phyloP scores from a whole-genome alignment of 495 filamentous ascomycete genomes.

The Penicillium coprophilum region DNA sequence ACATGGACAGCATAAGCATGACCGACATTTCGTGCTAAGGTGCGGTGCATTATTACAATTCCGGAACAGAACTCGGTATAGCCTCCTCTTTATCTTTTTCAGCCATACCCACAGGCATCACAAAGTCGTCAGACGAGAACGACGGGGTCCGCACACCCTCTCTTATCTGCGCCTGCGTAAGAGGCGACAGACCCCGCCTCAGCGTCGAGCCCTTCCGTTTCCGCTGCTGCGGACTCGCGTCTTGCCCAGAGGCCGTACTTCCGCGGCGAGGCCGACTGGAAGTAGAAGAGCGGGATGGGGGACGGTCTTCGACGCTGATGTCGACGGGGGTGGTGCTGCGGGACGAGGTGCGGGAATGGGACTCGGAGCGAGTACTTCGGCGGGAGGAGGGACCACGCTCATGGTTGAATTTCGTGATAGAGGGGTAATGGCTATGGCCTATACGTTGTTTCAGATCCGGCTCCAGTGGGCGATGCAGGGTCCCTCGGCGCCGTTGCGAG shows the following conservation, averaged over 20 bases:
- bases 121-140: slow-evolving; percentile 43
- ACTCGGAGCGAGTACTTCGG: slow-evolving; percentile 43
- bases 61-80: slow-evolving; percentile 21
- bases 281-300: slow-evolving; percentile 39
- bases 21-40: slow-evolving; percentile 1
- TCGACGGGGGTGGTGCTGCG: slow-evolving; percentile 51
- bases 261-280: slow-evolving; percentile 39
- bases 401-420: slow-evolving; percentile 35
- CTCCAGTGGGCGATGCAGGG: slow-evolving; percentile 28
- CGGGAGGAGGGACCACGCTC: slow-evolving; percentile 37
- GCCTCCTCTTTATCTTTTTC: slow-evolving; percentile 29
- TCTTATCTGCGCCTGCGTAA: slow-evolving; percentile 46
- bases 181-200: slow-evolving; percentile 41
- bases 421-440: slow-evolving; percentile 37
- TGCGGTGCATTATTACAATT: slow-evolving; percentile 14
- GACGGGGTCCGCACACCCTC: slow-evolving; percentile 41
- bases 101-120: slow-evolving; percentile 24
- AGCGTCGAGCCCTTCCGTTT: slow-evolving; percentile 37
- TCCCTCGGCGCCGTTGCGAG: slow-evolving; percentile 47
- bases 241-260: slow-evolving; percentile 31
- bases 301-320: slow-evolving; percentile 29
- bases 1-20: slow-evolving; percentile 6
- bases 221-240: slow-evolving; percentile 34
- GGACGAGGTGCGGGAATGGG: slow-evolving; percentile 48
- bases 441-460: slow-evolving; percentile 20